Conservation (phyloP, 2,329 filamentous ascomycete species). For the Cladophialophora carrionii region DNA sequence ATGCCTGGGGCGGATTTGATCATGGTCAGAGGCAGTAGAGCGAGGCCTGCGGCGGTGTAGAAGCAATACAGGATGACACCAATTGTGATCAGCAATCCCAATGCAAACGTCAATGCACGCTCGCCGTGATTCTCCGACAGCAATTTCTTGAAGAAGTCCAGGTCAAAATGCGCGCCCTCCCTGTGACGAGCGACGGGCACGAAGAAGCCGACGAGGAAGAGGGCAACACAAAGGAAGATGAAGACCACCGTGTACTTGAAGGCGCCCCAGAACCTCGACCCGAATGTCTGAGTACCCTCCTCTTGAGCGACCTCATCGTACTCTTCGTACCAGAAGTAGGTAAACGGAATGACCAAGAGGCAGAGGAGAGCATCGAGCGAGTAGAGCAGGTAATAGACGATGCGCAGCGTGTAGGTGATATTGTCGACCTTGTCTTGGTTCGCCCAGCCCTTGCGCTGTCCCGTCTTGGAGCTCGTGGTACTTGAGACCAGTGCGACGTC, state of each 20-base stretch:
- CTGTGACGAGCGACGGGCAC: slow-evolving; percentile 75
- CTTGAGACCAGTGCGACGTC: slow-evolving; percentile 94
- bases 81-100: slow-evolving; percentile 84
- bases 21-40: slow-evolving; percentile 82
- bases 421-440: slow-evolving; percentile 76
- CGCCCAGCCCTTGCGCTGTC: slow-evolving; percentile 92
- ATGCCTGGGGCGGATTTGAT: slow-evolving; percentile 90
- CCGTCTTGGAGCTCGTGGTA: slow-evolving; percentile 73
- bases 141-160: slow-evolving; percentile 89
- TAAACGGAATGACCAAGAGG: slow-evolving; percentile 86
- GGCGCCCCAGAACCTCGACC: slow-evolving; percentile 76
- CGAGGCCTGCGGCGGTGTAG: slow-evolving; percentile 87
- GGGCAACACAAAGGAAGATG: slow-evolving; percentile 69
- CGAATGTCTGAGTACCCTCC: slow-evolving; percentile 72
- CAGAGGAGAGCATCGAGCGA: slow-evolving; percentile 89
- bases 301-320: slow-evolving; percentile 90
- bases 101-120: slow-evolving; percentile 83
- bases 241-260: slow-evolving; percentile 90
- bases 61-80: slow-evolving; percentile 84
- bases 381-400: slow-evolving; percentile 92
- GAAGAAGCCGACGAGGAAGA: slow-evolving; percentile 94
- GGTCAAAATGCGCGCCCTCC: slow-evolving; percentile 69
- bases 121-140: slow-evolving; percentile 83
- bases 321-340: slow-evolving; percentile 98
- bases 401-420: slow-evolving; percentile 78